Evolutionary conservation across 371 early-diverging fungal genomes (phyloP).

Genomic region (Mucor sp.): DNA sequence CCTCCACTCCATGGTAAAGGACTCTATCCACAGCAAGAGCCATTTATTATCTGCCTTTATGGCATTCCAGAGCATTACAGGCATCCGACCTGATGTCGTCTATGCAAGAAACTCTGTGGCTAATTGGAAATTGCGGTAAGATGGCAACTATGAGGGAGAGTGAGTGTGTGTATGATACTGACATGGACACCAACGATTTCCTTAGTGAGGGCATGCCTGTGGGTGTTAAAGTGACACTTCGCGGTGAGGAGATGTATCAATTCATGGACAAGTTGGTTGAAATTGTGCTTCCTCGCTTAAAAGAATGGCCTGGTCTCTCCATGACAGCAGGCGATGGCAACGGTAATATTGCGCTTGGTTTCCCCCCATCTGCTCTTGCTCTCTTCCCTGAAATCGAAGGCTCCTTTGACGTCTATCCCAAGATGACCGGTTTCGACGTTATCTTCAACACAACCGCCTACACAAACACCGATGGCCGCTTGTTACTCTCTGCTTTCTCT

Average conservation of each 20-base stretch:
- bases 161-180: not conserved
- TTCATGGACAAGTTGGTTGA: slow-evolving; percentile 95
- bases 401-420: slow-evolving; percentile 90
- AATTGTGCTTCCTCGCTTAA: slow-evolving; percentile 91
- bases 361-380: slow-evolving; percentile 81
- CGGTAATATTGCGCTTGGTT: slow-evolving; percentile 84
- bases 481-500: slow-evolving; percentile 88
- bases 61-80: slow-evolving; percentile 90
- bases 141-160: not conserved
- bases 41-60: slow-evolving; percentile 87
- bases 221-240: slow-evolving; percentile 77
- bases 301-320: slow-evolving; percentile 87
- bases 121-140: slow-evolving; percentile 81
- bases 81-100: slow-evolving; percentile 78
- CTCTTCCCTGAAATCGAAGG: slow-evolving; percentile 97
- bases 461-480: slow-evolving; percentile 80
- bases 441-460: slow-evolving; percentile 84
- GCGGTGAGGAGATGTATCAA: slow-evolving; percentile 87
- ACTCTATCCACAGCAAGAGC: slow-evolving; percentile 87
- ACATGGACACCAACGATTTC: not conserved
- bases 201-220: slow-evolving; percentile 88
- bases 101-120: slow-evolving; percentile 84
- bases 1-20: slow-evolving; percentile 81
- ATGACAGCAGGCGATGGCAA: slow-evolving; percentile 79
- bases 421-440: slow-evolving; percentile 86